Evolutionary conservation across 2,329 filamentous ascomycete species (phyloP).

Genomic region (Aureobasidium sp.): DNA sequence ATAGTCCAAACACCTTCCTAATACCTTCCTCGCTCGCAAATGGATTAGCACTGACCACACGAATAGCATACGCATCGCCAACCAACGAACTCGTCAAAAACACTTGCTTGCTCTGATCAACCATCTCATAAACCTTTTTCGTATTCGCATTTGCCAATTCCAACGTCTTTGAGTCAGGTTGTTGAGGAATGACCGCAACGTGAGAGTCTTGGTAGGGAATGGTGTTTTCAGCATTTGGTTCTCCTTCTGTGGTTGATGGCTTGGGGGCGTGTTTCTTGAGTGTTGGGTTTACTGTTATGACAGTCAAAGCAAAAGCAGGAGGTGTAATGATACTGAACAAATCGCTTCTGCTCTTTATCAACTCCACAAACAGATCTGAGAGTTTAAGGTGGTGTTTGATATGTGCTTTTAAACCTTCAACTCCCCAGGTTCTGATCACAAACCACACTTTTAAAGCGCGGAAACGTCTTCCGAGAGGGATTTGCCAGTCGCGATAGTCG

Average conservation of each 20-base stretch:
- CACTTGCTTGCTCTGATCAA: conserved; percentile 69
- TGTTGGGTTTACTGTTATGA: conserved; percentile 57
- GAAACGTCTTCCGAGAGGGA: conserved; percentile 84
- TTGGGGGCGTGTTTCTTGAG: conserved; percentile 19
- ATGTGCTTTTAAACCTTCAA: conserved; percentile 66
- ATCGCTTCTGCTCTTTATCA: conserved; percentile 54
- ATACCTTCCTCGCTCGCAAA: conserved; percentile 67
- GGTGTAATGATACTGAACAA: conserved; percentile 69
- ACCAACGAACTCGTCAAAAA: conserved; percentile 76
- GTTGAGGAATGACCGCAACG: conserved; percentile 20
- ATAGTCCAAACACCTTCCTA: conserved; percentile 62
- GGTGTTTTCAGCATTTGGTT: conserved; percentile 19
- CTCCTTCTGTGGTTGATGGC: conserved; percentile 18
- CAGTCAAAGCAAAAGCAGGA: conserved; percentile 71
- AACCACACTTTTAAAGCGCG: conserved; percentile 92
- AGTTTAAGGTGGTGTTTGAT: conserved; percentile 61
- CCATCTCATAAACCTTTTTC: conserved; percentile 64
- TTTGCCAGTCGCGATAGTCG: conserved; percentile 96
- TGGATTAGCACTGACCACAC: conserved; percentile 68
- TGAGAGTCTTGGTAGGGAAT: conserved; percentile 26
- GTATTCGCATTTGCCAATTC: conserved; percentile 61
- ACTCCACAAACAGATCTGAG: conserved; percentile 61
- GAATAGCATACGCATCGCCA: conserved; percentile 66
- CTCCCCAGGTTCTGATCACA: conserved; percentile 74
- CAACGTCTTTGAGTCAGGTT: conserved; percentile 34